Base-by-base conservation (phyloP, 768 basidiomycete species). In the Suillus discolor region DNA sequence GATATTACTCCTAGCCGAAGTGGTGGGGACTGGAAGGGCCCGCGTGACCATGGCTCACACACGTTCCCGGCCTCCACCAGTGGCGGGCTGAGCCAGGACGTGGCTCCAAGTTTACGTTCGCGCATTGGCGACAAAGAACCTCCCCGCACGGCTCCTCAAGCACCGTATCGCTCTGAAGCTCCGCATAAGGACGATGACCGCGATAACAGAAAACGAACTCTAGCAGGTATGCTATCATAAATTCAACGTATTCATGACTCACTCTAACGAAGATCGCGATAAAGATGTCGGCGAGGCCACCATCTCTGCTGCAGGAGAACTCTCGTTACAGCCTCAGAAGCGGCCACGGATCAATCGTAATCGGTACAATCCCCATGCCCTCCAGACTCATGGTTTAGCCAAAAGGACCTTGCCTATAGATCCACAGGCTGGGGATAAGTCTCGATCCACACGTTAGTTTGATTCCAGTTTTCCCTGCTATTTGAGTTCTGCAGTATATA, bases 201-300 rank as follows among this genome's bases (percentile, higher is more conserved):
- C 57, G 89, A 91, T 66, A 79, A 78, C 49, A 80, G 90, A 72
- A 94, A 94, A 78, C 84, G 92, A 63, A 85, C 87, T 28, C 76
- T 81, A 41, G 85, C 89, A 73, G 92, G 92, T 91, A 78, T 69
- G 85, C 70, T n/a, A 38, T 47, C 20, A 20, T 20, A 60, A 41
- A 44, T 57, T 51, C 57, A 66, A 62, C 23, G 44, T 69, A 11
- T 66, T 16, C 31, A 62, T 55, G 65, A 38, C 66, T 66, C 42
- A 20, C 53, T 55, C 59, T 61, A 23, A 59, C 66, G 36, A 67
- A 90, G 90, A 90, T 72, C 90, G 90, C 36, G 89, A 91, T 54
- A 86, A 85, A 72, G 89, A 87, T 55, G 69, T 78, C 42, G 78
- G 73, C 39, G 84, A 82, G 66, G 71, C 65, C 71, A 77, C 67